Evolutionary conservation across 2,329 filamentous ascomycete genomes (phyloP), one percentile per base, ranked within the genome.

Genomic region (Xylaria sp.): DNA sequence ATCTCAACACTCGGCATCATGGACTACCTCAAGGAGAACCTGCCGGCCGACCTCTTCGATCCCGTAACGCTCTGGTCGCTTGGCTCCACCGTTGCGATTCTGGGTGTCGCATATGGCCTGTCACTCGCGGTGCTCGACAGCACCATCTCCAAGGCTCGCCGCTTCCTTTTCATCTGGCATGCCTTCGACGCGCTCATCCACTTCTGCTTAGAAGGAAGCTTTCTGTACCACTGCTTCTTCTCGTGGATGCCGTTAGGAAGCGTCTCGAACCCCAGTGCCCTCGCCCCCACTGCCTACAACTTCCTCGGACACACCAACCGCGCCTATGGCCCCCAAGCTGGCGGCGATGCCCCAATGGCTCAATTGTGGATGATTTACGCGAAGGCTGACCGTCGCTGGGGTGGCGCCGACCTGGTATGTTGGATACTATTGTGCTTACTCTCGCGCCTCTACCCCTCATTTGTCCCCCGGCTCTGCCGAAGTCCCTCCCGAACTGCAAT

Each of bases 201-300:
- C 83, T 89, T 97, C 81, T 85, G 94, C 79, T 92, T 98, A 79
- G 95, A 98, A 83, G 94, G 94, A 63, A 91, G 90, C 76, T 98
- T 94, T 81, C 89, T 98, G 28, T 98, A 94, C 86, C 93, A 97
- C 83, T 97, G 93, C 84, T 97, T 98, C 86, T 95, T 94, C 86
- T 84, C 83, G 10, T 85, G 81, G 78, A 76, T 84, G 8, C 79
- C 82, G 4, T 69, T 81, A 15, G 76, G 77, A 25, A 69, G 76
- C 58, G 72, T 83, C 36, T 72, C 77, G 25, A 80, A 80, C 73
- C 76, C 78, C 33, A 71, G 75, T 66, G 77, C 78, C 66, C 75
- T 82, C 63, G 85, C 85, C 70, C 83, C 85, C 41, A 85, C 85
- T 31, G 83, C 86, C 7, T 79, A 79, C 64, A 86, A 88, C 72